Evolutionary conservation across 768 basidiomycete genomes (phyloP), one percentile per base, ranked within the genome.

Genomic region (Macrocybe gigantea): DNA sequence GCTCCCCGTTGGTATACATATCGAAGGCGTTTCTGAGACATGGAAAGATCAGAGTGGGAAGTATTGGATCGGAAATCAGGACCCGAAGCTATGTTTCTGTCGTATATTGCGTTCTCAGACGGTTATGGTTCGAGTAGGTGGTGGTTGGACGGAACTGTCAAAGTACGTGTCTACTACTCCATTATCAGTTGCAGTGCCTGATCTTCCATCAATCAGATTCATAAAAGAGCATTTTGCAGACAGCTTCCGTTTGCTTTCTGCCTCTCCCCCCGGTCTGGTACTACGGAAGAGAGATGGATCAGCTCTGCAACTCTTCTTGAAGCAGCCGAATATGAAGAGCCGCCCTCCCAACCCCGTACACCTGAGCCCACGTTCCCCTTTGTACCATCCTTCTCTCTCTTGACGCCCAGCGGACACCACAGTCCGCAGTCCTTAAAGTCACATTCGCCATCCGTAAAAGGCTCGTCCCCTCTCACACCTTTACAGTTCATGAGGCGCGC

Each of bases 121-220:
- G 0, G 93, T 95, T 53, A 96, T 96, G 93, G 93, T 97, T 38
- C 80, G 93, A 50, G 91, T 96, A 10, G 93, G 93, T 29, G 94
- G 94, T 33, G 94, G 94, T 12, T 97, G 93, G 93, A 71, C 80
- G 47, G 93, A 95, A 63, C 67, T 97, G 45, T 91, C 90, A 13
- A 92, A 83, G 93, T 94, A 62, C 40, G 84, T 72, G 22, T 47
- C 7, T 34, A 29, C 35, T 36, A 10, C 6, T 22, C 9, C 22
- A 5, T n/a, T 12, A 38, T 22, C 40, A 8, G 9, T 42, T 44
- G 14, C 42, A 6, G 14, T 42, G 41, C 33, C 41, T 40, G 41
- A 22, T 33, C 39, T 13, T 41, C 22, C 13, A 39, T 41, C 57
- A 45, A 33, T 38, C 52, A 93, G 91, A 60, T 94, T 94, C 67